Percentiles rank a stretch among this genome's conserved stretches.
Evolutionary conservation across 1,284 basidiomycete species (phyloP).

Genomic region (Pholiota adiposa): DNA sequence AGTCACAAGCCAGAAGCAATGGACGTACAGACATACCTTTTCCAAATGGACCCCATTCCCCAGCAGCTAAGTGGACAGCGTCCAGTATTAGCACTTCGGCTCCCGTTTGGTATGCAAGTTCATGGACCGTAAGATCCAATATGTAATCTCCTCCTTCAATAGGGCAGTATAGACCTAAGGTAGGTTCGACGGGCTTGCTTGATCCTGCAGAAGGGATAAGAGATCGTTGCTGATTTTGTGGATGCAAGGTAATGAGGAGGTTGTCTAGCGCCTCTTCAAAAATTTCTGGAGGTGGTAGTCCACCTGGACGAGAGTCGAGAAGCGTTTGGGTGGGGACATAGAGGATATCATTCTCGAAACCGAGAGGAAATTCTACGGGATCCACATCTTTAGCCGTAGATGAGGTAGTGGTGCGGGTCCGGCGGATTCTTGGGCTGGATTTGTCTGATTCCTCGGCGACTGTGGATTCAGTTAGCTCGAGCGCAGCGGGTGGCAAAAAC

Average conservation of each 20-base stretch:
- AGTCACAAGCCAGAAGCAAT: constrained; percentile 5
- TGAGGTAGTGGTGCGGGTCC: constrained; percentile 35
- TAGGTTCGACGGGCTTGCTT: constrained; percentile 68
- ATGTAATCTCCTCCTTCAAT: constrained; percentile 76
- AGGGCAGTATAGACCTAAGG: constrained; percentile 81
- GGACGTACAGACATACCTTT: constrained; percentile 50
- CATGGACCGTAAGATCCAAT: constrained; percentile 76
- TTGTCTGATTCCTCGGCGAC: constrained; percentile 44
- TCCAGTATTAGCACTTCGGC: constrained; percentile 85
- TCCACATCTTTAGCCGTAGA: constrained; percentile 42
- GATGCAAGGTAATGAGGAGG: constrained; percentile 74
- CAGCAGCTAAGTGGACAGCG: constrained; percentile 79
- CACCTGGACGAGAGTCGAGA: constrained; percentile 26
- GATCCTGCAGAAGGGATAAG: constrained; percentile 50
- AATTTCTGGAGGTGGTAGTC: constrained; percentile 50
- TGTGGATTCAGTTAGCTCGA: constrained; percentile 19
- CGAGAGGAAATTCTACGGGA: constrained; percentile 28
- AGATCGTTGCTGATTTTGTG: constrained; percentile 78
- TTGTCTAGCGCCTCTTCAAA: constrained; percentile 76
- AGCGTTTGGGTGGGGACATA: constrained; percentile 55
- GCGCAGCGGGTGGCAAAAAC: constrained; percentile 17
- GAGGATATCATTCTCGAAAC: constrained; percentile 57
- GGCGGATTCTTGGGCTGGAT: constrained; percentile 38
- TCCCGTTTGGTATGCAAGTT: constrained; percentile 70
- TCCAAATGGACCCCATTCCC: constrained; percentile 78